Evolutionary conservation across 306 rosid species (phyloP).

Genomic region (Clitoria ternatea): DNA sequence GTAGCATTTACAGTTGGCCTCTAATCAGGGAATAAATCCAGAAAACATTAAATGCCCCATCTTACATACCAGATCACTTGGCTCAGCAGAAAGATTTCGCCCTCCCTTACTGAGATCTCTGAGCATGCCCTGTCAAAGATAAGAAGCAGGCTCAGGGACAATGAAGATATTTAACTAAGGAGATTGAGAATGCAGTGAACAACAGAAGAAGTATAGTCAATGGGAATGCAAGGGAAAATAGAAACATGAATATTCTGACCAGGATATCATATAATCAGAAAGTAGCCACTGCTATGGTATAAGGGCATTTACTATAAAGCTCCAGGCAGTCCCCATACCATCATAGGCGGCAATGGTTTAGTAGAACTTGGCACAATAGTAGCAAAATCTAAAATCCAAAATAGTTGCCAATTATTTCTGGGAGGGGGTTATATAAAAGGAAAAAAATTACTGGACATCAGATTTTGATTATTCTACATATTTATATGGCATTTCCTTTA

Average conservation of each 20-base stretch:
- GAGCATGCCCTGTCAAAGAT: slow-evolving; percentile 75
- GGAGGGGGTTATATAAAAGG: background rate
- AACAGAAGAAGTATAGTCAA: slow-evolving; percentile 1
- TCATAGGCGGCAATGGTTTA: background rate
- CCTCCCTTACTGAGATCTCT: slow-evolving; percentile 97
- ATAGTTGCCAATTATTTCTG: background rate
- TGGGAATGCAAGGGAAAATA: background rate
- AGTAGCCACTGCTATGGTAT: background rate
- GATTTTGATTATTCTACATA: slow-evolving; percentile 5
- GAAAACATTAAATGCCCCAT: slow-evolving; percentile 1
- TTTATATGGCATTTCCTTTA: background rate
- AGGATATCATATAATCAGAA: slow-evolving; percentile 13
- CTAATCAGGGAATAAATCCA: background rate
- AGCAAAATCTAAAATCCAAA: background rate
- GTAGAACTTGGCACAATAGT: background rate
- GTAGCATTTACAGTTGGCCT: slow-evolving; percentile 2
- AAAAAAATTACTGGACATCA: background rate
- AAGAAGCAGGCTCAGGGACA: slow-evolving; percentile 32
- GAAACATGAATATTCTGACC: background rate
- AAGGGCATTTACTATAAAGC: background rate
- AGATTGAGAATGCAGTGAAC: slow-evolving; percentile 14
- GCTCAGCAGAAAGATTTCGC: slow-evolving; percentile 59
- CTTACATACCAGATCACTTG: slow-evolving; percentile 60
- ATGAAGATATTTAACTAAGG: slow-evolving; percentile 7
- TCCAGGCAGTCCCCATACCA: background rate